phyloP scores from a whole-genome alignment of 495 filamentous ascomycete species.

The Aspergillus sparsus region DNA sequence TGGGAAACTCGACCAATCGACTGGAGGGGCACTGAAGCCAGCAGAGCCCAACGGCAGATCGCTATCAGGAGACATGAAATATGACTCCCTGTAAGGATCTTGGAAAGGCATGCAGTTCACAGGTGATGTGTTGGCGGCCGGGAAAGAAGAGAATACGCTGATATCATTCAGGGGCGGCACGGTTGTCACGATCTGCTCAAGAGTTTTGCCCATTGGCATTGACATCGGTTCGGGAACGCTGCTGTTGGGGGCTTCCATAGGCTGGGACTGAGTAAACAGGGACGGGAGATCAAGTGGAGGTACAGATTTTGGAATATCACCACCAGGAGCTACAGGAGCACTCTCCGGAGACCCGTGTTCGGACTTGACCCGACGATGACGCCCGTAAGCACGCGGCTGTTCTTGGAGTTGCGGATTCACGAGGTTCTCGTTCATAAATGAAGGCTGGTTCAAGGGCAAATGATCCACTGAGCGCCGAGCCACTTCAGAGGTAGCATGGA shows the following conservation, averaged over 20 bases:
- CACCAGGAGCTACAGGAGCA: conserved; percentile 51
- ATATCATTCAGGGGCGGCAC: conserved; percentile 41
- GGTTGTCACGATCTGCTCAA: conserved; percentile 43
- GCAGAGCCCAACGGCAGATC: conserved; percentile 69
- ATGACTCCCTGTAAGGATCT: conserved; percentile 45
- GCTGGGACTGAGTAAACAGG: conserved; percentile 51
- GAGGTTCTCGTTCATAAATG: conserved; percentile 42
- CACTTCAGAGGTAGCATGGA: conserved; percentile 59
- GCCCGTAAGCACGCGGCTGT: conserved; percentile 44
- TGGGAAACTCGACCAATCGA: conserved; percentile 76
- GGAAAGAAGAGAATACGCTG: conserved; percentile 38
- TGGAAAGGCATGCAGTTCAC: conserved; percentile 47
- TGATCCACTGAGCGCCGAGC: conserved; percentile 72
- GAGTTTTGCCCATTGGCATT: conserved; percentile 35
- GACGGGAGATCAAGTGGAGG: conserved; percentile 66
- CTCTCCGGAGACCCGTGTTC: conserved; percentile 72
- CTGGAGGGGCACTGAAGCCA: conserved; percentile 60
- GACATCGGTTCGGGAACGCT: conserved; percentile 26
- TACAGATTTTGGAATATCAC: conserved; percentile 62
- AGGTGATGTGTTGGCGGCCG: conserved; percentile 39
- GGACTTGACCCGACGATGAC: conserved; percentile 62
- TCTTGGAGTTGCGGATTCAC: conserved; percentile 35
- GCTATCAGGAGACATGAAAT: conserved; percentile 55
- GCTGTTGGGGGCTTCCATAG: conserved; percentile 39
- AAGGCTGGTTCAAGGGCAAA: conserved; percentile 52